phyloP scores from a whole-genome alignment of 1,139 yeast genomes.

The Zygosaccharomyces pseudobailii region DNA sequence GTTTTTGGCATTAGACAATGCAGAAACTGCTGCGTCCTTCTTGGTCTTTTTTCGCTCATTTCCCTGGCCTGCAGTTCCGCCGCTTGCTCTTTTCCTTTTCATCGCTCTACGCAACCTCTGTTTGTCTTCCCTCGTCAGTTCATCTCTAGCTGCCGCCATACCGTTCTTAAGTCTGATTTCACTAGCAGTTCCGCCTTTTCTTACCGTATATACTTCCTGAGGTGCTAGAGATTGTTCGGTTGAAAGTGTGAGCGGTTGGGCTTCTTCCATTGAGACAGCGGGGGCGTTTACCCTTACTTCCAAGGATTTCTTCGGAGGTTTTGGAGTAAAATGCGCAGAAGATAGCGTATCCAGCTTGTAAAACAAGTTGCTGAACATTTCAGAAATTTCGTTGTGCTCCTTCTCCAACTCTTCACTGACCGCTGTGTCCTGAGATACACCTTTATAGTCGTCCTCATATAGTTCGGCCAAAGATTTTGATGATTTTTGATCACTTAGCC shows the following conservation, averaged over 20 bases:
- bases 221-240: slow-evolving; percentile 83
- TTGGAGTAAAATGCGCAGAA: slow-evolving; percentile 91
- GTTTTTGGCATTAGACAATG: slow-evolving; percentile 69
- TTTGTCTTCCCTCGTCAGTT: slow-evolving; percentile 80
- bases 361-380: slow-evolving; percentile 56
- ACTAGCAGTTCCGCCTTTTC: slow-evolving; percentile 43
- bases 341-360: slow-evolving; percentile 81
- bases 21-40: slow-evolving; percentile 62
- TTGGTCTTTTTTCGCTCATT: slow-evolving; percentile 45
- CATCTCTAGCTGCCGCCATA: slow-evolving; percentile 75
- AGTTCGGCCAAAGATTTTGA: slow-evolving; percentile 84
- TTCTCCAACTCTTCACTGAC: slow-evolving; percentile 58
- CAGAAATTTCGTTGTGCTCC: slow-evolving; percentile 75
- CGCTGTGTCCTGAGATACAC: slow-evolving; percentile 39
- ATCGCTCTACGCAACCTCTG: slow-evolving; percentile 80
- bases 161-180: slow-evolving; percentile 80
- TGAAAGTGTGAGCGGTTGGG: slow-evolving; percentile 84
- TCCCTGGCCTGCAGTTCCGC: slow-evolving; percentile 40
- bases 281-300: slow-evolving; percentile 79
- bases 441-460: slow-evolving; percentile 79
- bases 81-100: slow-evolving; percentile 73
- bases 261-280: slow-evolving; percentile 88
- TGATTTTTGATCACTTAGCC: slow-evolving; percentile 81
- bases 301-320: slow-evolving; percentile 74
- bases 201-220: slow-evolving; percentile 80